These are phyloP conservation scores for Trichoderma erinaceum DNA, from an alignment of 495 filamentous ascomycete genomes.

Conservation along the genomic window DNA sequence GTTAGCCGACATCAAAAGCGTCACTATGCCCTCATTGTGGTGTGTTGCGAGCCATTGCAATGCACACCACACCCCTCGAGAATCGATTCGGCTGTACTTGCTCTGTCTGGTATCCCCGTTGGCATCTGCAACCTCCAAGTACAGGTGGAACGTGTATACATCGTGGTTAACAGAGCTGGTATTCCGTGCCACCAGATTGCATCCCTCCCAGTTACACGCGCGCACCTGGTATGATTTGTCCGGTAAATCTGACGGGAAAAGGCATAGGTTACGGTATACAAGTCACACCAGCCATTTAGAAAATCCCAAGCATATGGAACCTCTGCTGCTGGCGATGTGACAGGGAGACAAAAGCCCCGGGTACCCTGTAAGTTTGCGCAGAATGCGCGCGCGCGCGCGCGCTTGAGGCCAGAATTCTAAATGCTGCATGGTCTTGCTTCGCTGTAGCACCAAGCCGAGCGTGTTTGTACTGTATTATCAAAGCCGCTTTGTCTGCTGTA, in stretches of 20 bases:
- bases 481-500: neutral
- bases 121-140: neutral
- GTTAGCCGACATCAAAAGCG: constrained; percentile 5
- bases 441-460: neutral
- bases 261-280: neutral
- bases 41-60: neutral
- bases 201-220: neutral
- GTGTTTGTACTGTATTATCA: neutral
- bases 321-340: neutral
- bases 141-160: neutral
- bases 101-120: neutral
- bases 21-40: constrained; percentile 8
- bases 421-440: neutral
- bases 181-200: neutral
- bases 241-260: neutral
- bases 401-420: no score
- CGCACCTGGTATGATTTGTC: neutral
- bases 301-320: neutral
- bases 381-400: neutral
- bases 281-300: neutral
- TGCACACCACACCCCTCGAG: neutral
- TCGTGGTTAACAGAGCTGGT: neutral
- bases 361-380: neutral
- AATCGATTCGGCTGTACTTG: neutral
- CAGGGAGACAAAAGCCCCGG: neutral